These are phyloP conservation scores for Triticum timopheevii DNA, from an alignment of 176 grass and related monocot species.

Conservation along the genomic window DNA sequence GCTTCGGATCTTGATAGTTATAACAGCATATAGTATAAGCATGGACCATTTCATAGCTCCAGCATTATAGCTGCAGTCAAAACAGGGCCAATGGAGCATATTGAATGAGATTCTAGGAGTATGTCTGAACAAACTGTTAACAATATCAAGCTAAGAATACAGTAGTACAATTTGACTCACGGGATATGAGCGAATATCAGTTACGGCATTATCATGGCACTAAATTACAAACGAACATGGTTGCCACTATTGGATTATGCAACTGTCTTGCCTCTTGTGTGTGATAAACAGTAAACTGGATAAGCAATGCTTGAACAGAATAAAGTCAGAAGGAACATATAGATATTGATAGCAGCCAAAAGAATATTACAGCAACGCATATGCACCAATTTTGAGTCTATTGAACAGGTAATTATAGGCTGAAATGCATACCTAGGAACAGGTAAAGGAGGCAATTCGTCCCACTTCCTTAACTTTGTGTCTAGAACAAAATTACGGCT, in stretches of 20 bases:
- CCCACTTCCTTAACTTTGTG: slow-evolving; percentile 70
- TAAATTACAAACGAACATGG: neutral
- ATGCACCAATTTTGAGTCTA: neutral
- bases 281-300: neutral
- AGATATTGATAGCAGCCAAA: neutral
- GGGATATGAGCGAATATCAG: neutral
- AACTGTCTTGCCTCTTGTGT: neutral
- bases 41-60: neutral
- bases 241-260: neutral
- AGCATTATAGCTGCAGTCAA: neutral
- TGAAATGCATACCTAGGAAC: slow-evolving; percentile 55
- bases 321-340: neutral
- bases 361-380: neutral
- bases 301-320: neutral
- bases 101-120: neutral
- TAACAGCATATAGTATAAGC: neutral
- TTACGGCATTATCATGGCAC: neutral
- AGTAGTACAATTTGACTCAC: neutral
- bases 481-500: slow-evolving; percentile 76
- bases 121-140: neutral
- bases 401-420: neutral
- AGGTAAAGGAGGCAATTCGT: slow-evolving; percentile 67
- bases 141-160: neutral
- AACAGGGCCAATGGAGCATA: neutral
- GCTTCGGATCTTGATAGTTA: neutral